Conservation (phyloP, 148 eudicot species). For the Agrostemma githago region DNA sequence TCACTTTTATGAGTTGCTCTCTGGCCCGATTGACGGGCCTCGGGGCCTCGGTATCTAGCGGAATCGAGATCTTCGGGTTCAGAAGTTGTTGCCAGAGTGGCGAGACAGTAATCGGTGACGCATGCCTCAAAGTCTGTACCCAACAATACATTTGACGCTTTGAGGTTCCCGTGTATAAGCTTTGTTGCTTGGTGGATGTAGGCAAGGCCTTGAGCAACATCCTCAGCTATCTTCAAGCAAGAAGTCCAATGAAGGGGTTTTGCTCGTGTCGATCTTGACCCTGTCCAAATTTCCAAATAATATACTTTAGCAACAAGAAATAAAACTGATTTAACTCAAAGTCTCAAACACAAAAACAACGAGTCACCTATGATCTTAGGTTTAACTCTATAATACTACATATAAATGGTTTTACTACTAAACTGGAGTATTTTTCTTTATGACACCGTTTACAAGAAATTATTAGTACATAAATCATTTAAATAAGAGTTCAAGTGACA, state of each 20-base stretch:
- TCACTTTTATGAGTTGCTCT: slow-evolving; percentile 61
- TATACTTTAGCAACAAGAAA: background rate
- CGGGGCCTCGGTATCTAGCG: slow-evolving; percentile 68
- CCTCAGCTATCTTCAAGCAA: slow-evolving; percentile 89
- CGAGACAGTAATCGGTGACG: slow-evolving; percentile 66
- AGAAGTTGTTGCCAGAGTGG: slow-evolving; percentile 40
- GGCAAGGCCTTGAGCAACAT: slow-evolving; percentile 81
- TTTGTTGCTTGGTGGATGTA: slow-evolving; percentile 86
- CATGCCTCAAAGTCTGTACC: slow-evolving; percentile 93
- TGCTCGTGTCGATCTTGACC: slow-evolving; percentile 81
- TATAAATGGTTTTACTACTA: background rate
- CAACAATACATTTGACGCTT: slow-evolving; percentile 72
- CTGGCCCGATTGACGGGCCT: slow-evolving; percentile 46
- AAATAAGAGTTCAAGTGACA: background rate
- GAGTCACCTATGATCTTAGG: background rate
- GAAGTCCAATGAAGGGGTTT: slow-evolving; percentile 97
- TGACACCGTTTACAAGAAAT: background rate
- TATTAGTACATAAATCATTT: background rate
- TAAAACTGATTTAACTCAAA: background rate
- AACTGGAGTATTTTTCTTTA: background rate
- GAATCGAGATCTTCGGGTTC: slow-evolving; percentile 52
- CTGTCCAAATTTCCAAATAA: slow-evolving; percentile 26
- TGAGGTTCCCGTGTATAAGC: slow-evolving; percentile 72
- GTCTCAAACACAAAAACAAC: background rate
- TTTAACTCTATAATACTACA: background rate